A percentile compares a stretch with the other conserved stretches of the same genome.
phyloP scores from a whole-genome alignment of 768 basidiomycete species.

The Collybiopsis luxurians region DNA sequence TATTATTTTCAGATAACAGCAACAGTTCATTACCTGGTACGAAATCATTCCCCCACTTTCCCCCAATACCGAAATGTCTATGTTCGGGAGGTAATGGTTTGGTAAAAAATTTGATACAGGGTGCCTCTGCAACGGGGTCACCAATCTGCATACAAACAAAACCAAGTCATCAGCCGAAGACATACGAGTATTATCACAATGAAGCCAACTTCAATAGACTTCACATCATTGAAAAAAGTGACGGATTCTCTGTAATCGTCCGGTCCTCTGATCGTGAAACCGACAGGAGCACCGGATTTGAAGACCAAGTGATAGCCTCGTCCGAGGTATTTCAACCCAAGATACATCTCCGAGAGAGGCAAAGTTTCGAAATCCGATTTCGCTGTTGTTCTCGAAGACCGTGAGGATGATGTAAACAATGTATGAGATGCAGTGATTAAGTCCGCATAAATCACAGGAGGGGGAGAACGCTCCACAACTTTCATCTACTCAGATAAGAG shows the following conservation, averaged over 20 bases:
- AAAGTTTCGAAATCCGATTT: slow-evolving; percentile 1
- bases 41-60: not conserved
- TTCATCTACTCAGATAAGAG: not conserved
- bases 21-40: not conserved
- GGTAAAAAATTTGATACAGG: not conserved
- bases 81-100: not conserved
- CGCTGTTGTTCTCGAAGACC: not conserved
- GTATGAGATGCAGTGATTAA: not conserved
- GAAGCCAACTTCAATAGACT: not conserved
- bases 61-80: not conserved
- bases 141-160: not conserved
- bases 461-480: not conserved
- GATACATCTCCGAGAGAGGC: slow-evolving; percentile 22
- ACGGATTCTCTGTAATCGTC: not conserved
- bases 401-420: not conserved
- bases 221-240: not conserved
- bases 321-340: slow-evolving; percentile 17
- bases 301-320: slow-evolving; percentile 10
- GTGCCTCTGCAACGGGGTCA: not conserved
- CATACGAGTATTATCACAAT: not conserved
- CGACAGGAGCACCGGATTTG: not conserved
- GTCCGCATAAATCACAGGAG: not conserved
- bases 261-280: not conserved
- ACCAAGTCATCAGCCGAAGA: no score
- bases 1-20: not conserved